Evolutionary conservation across 1,284 basidiomycete genomes (phyloP), one percentile per base, ranked within the genome.

Genomic region (Neolentinus lepideus): DNA sequence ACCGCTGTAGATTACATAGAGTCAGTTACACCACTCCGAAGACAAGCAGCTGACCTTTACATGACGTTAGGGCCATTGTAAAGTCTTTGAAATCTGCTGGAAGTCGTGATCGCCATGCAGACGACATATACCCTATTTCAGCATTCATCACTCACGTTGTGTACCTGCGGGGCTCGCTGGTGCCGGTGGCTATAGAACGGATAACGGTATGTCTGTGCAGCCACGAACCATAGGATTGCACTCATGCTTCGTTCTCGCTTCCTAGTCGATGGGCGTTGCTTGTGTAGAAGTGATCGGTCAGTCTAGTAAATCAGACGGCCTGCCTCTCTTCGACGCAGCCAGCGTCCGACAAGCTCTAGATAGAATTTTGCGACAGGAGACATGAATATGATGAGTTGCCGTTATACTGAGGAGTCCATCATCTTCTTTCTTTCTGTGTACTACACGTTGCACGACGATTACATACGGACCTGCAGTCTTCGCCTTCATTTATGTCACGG

Each of bases 111-210:
- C 52, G 19, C 21, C 27, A 19, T 26, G 3, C 75, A 72, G 46
- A 85, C 83, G 2, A 78, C 75, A n/a, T n/a, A 12, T 87, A 84
- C 61, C 85, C 88, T 6, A 70, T 81, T 22, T 86, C 87, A 19
- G 83, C 85, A 1, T 88, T 88, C 68, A 76, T 98, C 56, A 92
- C 91, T 1, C 93, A 98, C 69, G 67, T 98, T 3, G 80, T 94
- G 2, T 90, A 89, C 67, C 74, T 94, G 6, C 79, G 82, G 60
- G 83, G 79, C 1, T 80, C 84, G 1, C 63, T 66, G 9, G 79
- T 95, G 1, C 62, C 69, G 2, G 81, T 95, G 10, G 84, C 94
- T 63, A 72, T 76, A 27, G 65, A 67, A 24, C 69, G 69, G 8
- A 77, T 94, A 43, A 77, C 78, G 53, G 92, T 92, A 63, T 64